Conservation (phyloP, 345 rosid genomes). For the Eucalyptus curtisii region DNA sequence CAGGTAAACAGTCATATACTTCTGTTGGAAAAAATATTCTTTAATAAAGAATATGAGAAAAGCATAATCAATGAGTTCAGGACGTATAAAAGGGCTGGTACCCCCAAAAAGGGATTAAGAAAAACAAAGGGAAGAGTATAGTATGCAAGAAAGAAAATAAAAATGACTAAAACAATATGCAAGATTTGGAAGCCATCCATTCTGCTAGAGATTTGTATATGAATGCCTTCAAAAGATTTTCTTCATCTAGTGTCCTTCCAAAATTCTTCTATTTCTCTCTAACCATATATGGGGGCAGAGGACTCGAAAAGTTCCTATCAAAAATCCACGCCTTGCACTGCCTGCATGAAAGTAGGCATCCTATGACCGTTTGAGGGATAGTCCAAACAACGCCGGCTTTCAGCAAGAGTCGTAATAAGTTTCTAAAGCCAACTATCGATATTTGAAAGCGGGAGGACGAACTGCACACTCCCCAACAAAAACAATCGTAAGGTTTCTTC, state of each 20-base stretch:
- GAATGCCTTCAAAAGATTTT: background rate
- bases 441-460: background rate
- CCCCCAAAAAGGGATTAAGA: background rate
- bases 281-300: background rate
- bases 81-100: background rate
- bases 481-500: background rate
- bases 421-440: background rate
- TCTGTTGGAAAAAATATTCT: background rate
- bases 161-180: background rate
- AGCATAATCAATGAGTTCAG: background rate
- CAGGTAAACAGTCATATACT: background rate
- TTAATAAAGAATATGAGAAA: background rate
- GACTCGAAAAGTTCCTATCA: background rate
- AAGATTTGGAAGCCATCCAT: background rate
- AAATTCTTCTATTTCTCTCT: background rate
- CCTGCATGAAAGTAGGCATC: background rate
- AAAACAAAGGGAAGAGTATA: background rate
- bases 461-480: background rate
- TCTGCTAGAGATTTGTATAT: background rate
- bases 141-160: background rate
- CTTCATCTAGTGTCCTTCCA: background rate
- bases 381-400: background rate
- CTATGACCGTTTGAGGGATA: background rate
- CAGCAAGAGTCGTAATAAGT: background rate
- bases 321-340: background rate